phyloP scores from a whole-genome alignment of 192 early-diverging fungal species.

The Radiomyces spectabilis region DNA sequence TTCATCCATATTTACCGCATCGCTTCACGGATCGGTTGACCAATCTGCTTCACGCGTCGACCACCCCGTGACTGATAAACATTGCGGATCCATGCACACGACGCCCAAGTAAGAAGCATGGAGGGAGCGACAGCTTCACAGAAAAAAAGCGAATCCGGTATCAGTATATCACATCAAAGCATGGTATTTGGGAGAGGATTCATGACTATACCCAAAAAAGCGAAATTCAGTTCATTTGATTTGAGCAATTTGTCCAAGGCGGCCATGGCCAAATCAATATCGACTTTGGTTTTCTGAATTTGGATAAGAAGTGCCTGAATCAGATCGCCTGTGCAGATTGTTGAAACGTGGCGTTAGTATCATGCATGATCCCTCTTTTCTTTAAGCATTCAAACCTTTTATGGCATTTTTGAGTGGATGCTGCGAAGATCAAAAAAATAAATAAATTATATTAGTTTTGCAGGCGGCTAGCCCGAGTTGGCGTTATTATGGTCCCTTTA shows the following conservation, averaged over 20 bases:
- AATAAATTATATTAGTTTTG: not conserved
- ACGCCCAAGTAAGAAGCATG: constrained; percentile 26
- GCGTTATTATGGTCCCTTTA: constrained; percentile 1
- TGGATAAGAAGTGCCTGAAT: constrained; percentile 70
- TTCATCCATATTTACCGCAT: constrained; percentile 25
- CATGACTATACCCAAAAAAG: constrained; percentile 64
- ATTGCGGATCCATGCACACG: constrained; percentile 14
- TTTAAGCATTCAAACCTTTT: too few relatives aligned
- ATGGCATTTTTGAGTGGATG: constrained; percentile 40
- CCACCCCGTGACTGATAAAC: constrained; percentile 9
- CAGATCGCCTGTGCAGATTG: constrained; percentile 46
- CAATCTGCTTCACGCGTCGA: constrained; percentile 4
- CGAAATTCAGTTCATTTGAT: constrained; percentile 94
- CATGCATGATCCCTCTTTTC: not conserved
- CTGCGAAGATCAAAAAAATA: constrained; percentile 15
- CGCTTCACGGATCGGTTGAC: constrained; percentile 14
- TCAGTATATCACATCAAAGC: not conserved
- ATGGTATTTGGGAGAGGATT: too few relatives aligned
- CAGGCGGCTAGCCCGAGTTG: not conserved
- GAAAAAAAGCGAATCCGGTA: not conserved
- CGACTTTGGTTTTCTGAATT: constrained; percentile 93
- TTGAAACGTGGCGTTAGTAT: too few relatives aligned
- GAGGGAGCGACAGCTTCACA: constrained; percentile 30
- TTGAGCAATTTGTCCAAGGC: constrained; percentile 88
- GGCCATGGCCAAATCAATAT: constrained; percentile 84